Evolutionary conservation across 345 rosid species (phyloP).

Genomic region (Lepidium didymum): DNA sequence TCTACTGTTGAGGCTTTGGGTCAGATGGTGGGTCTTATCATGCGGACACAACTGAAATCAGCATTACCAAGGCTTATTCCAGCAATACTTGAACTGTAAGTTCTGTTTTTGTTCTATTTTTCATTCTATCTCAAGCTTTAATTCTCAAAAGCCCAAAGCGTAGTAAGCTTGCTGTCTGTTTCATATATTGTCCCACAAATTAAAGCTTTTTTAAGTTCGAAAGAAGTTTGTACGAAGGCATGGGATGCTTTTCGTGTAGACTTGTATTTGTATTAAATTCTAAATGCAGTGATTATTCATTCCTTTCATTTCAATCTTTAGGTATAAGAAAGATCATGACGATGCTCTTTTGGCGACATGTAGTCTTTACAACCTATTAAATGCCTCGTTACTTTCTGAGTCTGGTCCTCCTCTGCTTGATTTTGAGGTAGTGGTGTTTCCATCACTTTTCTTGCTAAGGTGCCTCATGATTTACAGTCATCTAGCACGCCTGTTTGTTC

Average conservation of each 20-base stretch:
- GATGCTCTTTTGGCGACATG: constrained; percentile 73
- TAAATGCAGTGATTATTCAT: constrained; percentile 2
- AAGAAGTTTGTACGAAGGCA: constrained; percentile 1
- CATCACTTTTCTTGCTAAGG: background rate
- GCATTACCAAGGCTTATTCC: constrained; percentile 93
- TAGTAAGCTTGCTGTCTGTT: background rate
- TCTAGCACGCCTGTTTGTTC: background rate
- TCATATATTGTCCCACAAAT: background rate
- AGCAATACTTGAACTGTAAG: constrained; percentile 83
- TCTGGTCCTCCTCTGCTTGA: constrained; percentile 97
- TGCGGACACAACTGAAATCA: constrained; percentile 73
- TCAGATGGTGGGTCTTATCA: constrained; percentile 92
- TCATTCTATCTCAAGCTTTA: background rate
- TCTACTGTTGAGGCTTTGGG: constrained; percentile 94
- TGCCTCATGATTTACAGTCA: background rate
- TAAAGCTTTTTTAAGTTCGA: background rate
- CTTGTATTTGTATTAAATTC: background rate
- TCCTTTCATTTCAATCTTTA: constrained; percentile 24
- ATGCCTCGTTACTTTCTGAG: constrained; percentile 73
- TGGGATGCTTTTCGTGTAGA: background rate
- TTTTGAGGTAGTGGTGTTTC: constrained; percentile 63
- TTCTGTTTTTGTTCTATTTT: constrained; percentile 16
- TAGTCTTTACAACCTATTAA: constrained; percentile 73
- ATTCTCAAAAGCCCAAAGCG: background rate
- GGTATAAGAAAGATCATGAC: constrained; percentile 87